Evolutionary conservation across 192 early-diverging fungal species (phyloP).

Genomic region (Coemansia sp.): DNA sequence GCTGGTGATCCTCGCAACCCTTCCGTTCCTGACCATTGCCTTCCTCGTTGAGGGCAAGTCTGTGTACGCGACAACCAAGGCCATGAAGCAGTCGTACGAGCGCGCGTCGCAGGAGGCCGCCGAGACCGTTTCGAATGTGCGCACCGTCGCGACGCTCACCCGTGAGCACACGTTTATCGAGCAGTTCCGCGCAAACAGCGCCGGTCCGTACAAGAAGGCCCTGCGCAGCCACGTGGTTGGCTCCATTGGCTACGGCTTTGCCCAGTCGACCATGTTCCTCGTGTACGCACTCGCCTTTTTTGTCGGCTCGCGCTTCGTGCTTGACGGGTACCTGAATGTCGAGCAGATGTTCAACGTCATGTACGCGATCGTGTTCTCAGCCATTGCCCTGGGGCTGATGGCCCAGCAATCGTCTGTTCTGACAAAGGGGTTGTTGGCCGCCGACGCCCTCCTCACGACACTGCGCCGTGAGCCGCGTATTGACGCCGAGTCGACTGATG

Average conservation of each 20-base stretch:
- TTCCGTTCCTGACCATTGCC: slow-evolving; percentile 58
- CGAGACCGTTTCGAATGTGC: slow-evolving; percentile 82
- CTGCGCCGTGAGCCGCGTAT: slow-evolving; percentile 72
- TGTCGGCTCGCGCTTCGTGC: slow-evolving; percentile 65
- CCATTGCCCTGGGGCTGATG: slow-evolving; percentile 61
- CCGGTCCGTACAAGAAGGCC: slow-evolving; percentile 67
- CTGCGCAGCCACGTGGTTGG: slow-evolving; percentile 61
- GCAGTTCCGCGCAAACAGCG: slow-evolving; percentile 61
- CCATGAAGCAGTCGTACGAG: slow-evolving; percentile 73
- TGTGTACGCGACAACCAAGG: slow-evolving; percentile 51
- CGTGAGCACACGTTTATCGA: slow-evolving; percentile 69
- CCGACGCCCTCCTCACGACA: slow-evolving; percentile 67
- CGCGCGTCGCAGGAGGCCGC: slow-evolving; percentile 75
- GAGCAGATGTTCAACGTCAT: slow-evolving; percentile 65
- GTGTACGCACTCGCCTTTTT: slow-evolving; percentile 75
- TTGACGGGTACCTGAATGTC: slow-evolving; percentile 49
- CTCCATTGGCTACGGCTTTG: slow-evolving; percentile 73
- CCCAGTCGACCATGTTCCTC: slow-evolving; percentile 69
- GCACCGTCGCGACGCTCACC: slow-evolving; percentile 81
- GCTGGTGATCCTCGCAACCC: slow-evolving; percentile 63
- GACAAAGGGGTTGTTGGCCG: slow-evolving; percentile 78
- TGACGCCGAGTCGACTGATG: slow-evolving; percentile 42
- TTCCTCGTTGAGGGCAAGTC: slow-evolving; percentile 35
- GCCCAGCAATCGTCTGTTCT: slow-evolving; percentile 70
- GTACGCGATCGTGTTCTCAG: slow-evolving; percentile 74